Conservation (phyloP, 225 moss, liverwort and hornwort genomes). For the Physcomitrellopsis africana region DNA sequence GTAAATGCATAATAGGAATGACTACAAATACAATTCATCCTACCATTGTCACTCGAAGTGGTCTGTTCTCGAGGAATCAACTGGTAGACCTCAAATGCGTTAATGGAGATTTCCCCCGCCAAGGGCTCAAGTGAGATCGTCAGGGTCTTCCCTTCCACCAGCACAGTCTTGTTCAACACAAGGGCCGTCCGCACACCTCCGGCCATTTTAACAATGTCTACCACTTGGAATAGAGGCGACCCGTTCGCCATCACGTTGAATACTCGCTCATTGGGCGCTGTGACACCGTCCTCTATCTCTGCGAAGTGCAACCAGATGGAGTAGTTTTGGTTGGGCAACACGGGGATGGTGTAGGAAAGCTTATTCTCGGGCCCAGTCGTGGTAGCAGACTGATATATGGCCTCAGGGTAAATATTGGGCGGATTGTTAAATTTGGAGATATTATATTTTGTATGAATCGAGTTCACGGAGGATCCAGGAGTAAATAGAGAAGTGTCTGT, state of each 20-base stretch:
- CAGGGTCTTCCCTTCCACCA: constrained; percentile 74
- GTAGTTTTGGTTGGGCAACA: constrained; percentile 76
- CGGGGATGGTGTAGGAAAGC: constrained; percentile 75
- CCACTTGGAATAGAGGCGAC: constrained; percentile 48
- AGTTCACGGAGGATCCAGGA: constrained; percentile 44
- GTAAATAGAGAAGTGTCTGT: constrained; percentile 62
- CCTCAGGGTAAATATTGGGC: constrained; percentile 79
- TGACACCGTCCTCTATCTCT: constrained; percentile 57
- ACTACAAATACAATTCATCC: no score
- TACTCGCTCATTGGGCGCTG: constrained; percentile 53
- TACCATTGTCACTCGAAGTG: constrained; percentile 65
- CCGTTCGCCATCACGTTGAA: constrained; percentile 77
- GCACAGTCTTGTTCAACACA: constrained; percentile 69
- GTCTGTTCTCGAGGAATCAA: constrained; percentile 58
- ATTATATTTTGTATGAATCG: constrained; percentile 27
- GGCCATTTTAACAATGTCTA: constrained; percentile 66
- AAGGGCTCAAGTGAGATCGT: constrained; percentile 66
- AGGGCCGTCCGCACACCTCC: constrained; percentile 61
- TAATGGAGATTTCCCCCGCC: constrained; percentile 55
- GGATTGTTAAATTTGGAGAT: constrained; percentile 52
- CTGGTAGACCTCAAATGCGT: constrained; percentile 87
- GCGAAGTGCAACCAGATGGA: constrained; percentile 93
- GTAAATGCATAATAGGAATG: neutral
- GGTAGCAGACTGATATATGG: constrained; percentile 80
- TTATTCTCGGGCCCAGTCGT: constrained; percentile 51